Evolutionary conservation across 2,329 filamentous ascomycete genomes (phyloP), one percentile per base, ranked within the genome.

Genomic region (Pyrenophora teres): DNA sequence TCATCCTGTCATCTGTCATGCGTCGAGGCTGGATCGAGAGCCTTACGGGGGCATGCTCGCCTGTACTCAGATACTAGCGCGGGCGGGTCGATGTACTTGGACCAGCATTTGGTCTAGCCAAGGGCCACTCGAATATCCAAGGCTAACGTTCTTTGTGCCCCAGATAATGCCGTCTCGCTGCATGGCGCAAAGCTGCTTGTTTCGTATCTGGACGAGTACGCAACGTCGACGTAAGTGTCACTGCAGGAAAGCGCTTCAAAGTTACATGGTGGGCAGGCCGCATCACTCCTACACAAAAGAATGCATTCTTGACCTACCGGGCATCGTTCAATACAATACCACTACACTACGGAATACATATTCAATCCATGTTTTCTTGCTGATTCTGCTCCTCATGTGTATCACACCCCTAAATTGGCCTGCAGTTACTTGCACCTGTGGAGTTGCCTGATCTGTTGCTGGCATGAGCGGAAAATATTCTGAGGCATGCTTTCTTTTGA

Each of bases 141-240:
- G 60, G 60, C 64, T 60, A 58, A 56, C 42, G 37, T 27, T 6
- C 47, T 61, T 45, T 40, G 62, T 54, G 16, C 45, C 19, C 51
- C 57, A 77, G 76, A 97, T 77, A 97, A 96, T 76, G 88, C 90
- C 2, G 87, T 97, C 36, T 74, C 88, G 0, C 69, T 87, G 0
- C 82, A 84, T 35, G 87, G 84, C 0, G 87, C 85, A 0, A 78
- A 89, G 74, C 87, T 87, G 73, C 78, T 92, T 39, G 86, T 83
- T 40, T 74, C 76, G 23, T 90, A 88, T 57, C 80, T 92, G 45
- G 76, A 82, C 46, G 82, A 84, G 18, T 87, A 81, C 73, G 83
- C 82, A 30, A 65, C 69, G 42, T 65, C 66, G 23, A 48, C 63
- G 38, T 71, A 59, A 62, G 50, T 21, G 27, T 46, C 47, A 60